These are phyloP conservation scores for Pyrenula massariospora DNA, from an alignment of 495 filamentous ascomycete genomes.

Conservation along the genomic window DNA sequence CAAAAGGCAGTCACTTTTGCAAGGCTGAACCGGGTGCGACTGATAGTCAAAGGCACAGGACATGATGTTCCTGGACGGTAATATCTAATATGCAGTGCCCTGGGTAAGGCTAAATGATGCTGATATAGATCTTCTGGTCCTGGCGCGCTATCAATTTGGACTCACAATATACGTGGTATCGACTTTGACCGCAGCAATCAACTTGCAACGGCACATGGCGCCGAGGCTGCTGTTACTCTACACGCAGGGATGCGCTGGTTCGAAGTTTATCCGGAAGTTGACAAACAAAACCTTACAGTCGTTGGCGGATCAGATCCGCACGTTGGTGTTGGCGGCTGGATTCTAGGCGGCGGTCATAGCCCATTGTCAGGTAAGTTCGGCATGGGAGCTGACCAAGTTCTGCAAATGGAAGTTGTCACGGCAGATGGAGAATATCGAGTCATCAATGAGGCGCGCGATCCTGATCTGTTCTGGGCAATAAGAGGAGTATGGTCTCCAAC, in stretches of 20 bases:
- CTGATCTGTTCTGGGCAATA: constrained; percentile 43
- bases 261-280: constrained; percentile 35
- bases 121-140: constrained; percentile 42
- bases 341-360: constrained; percentile 11
- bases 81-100: too few relatives aligned
- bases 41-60: constrained; percentile 62
- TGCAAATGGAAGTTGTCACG: constrained; percentile 28
- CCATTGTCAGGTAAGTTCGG: constrained; percentile 8
- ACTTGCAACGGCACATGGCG: background rate
- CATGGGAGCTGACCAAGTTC: constrained; percentile 11
- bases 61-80: constrained; percentile 54
- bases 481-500: constrained; percentile 17
- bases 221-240: constrained; percentile 35
- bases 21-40: constrained; percentile 39
- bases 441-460: constrained; percentile 28
- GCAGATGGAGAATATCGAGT: constrained; percentile 29
- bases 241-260: constrained; percentile 41
- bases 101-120: too few relatives aligned
- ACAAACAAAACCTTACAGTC: constrained; percentile 31
- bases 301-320: constrained; percentile 38
- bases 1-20: constrained; percentile 52
- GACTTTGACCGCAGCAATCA: constrained; percentile 12
- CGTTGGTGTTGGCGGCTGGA: constrained; percentile 15
- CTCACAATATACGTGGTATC: constrained; percentile 41
- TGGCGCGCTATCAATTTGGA: constrained; percentile 47